phyloP scores from a whole-genome alignment of 495 filamentous ascomycete species.

The Articulospora tetracladia region DNA sequence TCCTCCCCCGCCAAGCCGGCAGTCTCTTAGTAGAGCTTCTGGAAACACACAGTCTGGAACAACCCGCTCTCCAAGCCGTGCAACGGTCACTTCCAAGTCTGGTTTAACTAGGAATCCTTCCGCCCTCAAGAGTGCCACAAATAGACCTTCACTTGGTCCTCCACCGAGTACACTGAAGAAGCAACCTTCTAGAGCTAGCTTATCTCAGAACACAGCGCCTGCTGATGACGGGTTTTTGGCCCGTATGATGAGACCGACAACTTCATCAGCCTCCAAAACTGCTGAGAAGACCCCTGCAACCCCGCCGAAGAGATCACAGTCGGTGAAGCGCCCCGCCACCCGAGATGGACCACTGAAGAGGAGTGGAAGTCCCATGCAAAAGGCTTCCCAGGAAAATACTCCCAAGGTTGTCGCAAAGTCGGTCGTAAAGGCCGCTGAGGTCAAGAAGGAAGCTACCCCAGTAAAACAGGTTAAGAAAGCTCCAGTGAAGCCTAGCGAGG shows the following conservation, averaged over 20 bases:
- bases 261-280: slow-evolving; percentile 71
- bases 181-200: slow-evolving; percentile 18
- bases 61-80: slow-evolving; percentile 21
- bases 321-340: slow-evolving; percentile 19
- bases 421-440: slow-evolving; percentile 5
- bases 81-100: slow-evolving; percentile 12
- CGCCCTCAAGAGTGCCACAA: slow-evolving; percentile 15
- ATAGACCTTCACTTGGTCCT: slow-evolving; percentile 46
- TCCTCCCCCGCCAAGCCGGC: slow-evolving; percentile 12
- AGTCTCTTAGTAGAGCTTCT: slow-evolving; percentile 24
- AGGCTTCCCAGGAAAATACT: slow-evolving; percentile 16
- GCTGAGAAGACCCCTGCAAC: slow-evolving; percentile 54
- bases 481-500: slow-evolving; percentile 4
- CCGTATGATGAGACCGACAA: slow-evolving; percentile 90
- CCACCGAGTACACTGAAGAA: slow-evolving; percentile 37
- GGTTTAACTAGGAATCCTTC: slow-evolving; percentile 18
- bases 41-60: slow-evolving; percentile 15
- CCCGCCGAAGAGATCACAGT: slow-evolving; percentile 20
- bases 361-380: slow-evolving; percentile 14
- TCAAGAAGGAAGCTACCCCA: not conserved
- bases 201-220: slow-evolving; percentile 10
- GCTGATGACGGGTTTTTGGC: slow-evolving; percentile 74
- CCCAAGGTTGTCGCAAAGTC: slow-evolving; percentile 22
- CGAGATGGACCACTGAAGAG: slow-evolving; percentile 19
- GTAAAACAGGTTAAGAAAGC: slow-evolving; percentile 2